phyloP scores from a whole-genome alignment of 2,329 filamentous ascomycete species.

The Aspergillus spinulosporus region DNA sequence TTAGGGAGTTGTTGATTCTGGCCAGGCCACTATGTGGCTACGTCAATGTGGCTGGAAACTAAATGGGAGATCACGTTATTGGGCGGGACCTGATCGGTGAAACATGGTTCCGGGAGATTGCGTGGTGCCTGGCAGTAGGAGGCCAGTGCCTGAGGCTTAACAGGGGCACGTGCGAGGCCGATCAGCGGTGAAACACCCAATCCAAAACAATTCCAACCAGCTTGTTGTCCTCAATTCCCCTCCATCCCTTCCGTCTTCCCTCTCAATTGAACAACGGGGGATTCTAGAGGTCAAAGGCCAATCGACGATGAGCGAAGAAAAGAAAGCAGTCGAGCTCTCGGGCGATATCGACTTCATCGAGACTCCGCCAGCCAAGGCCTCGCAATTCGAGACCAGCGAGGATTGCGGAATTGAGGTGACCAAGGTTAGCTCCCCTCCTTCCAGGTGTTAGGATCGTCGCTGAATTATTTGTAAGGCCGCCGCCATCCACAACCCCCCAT shows the following conservation, averaged over 20 bases:
- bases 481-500: conserved; percentile 87
- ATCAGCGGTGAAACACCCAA: background rate
- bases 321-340: conserved; percentile 43
- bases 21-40: background rate
- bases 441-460: conserved; percentile 54
- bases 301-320: background rate
- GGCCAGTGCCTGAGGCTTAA: background rate
- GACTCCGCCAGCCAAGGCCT: conserved; percentile 55
- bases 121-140: no score
- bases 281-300: background rate
- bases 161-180: background rate
- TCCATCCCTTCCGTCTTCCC: background rate
- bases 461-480: conserved; percentile 34
- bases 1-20: no score
- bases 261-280: background rate
- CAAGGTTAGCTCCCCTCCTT: conserved; percentile 48
- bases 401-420: conserved; percentile 64
- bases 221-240: background rate
- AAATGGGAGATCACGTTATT: background rate
- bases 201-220: background rate
- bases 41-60: background rate
- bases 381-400: conserved; percentile 52
- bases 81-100: background rate
- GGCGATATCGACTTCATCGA: conserved; percentile 57
- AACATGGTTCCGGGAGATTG: background rate